A percentile compares a stretch with the other conserved stretches of the same genome.
These are phyloP conservation scores for Boletus fagicola DNA, from an alignment of 768 basidiomycete species.

Conservation along the genomic window DNA sequence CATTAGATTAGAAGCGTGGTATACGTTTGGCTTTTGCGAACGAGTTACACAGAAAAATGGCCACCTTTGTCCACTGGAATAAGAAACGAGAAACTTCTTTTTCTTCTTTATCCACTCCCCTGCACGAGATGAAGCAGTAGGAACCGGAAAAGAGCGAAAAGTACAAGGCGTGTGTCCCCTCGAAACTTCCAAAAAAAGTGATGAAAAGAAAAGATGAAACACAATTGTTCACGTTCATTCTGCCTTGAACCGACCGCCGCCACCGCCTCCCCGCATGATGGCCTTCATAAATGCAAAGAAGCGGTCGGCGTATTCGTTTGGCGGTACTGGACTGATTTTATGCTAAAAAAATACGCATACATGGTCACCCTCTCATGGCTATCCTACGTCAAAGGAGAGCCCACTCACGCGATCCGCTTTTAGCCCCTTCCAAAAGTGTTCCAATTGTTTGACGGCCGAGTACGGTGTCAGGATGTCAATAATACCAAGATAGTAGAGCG, in stretches of 20 bases:
- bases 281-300: constrained; percentile 88
- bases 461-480: constrained; percentile 98
- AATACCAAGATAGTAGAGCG: constrained; percentile 91
- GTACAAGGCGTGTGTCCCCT: constrained; percentile 8
- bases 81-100: not conserved
- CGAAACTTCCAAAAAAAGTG: constrained; percentile 7
- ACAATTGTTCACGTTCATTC: constrained; percentile 29
- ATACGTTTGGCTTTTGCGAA: constrained; percentile 18
- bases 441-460: constrained; percentile 67
- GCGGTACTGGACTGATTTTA: constrained; percentile 92
- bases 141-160: not conserved
- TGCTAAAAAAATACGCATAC: constrained; percentile 49
- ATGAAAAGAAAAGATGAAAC: not conserved
- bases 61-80: constrained; percentile 8
- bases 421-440: constrained; percentile 92
- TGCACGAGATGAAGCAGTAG: constrained; percentile 15
- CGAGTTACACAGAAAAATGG: not conserved
- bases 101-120: not conserved
- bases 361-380: constrained; percentile 7
- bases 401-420: constrained; percentile 77
- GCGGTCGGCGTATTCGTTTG: constrained; percentile 81
- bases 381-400: not conserved
- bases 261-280: constrained; percentile 79
- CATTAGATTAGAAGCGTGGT: constrained; percentile 19
- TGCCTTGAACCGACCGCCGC: constrained; percentile 50